A percentile compares a stretch with the other conserved stretches of the same genome.
Conservation (phyloP, 768 basidiomycete genomes). For the Lentinus brumalis region DNA sequence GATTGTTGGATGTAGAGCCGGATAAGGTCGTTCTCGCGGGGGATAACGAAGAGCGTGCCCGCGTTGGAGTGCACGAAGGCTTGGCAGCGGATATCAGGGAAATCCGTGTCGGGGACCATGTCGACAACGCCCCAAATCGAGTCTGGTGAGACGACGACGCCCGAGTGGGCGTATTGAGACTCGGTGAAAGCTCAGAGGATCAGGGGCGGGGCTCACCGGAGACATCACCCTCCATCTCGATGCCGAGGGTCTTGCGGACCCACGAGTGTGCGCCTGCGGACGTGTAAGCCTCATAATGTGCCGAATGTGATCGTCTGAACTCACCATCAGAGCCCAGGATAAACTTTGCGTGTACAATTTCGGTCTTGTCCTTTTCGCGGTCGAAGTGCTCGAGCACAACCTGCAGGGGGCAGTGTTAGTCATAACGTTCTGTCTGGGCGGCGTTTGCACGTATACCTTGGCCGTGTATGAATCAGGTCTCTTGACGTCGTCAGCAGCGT, state of each 20-base stretch:
- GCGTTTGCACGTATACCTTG: slow-evolving; percentile 24
- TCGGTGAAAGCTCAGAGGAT: not conserved
- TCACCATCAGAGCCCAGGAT: slow-evolving; percentile 76
- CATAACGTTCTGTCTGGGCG: not conserved
- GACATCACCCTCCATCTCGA: slow-evolving; percentile 79
- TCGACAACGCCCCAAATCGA: slow-evolving; percentile 85
- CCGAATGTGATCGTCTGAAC: slow-evolving; percentile 16
- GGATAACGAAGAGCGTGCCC: slow-evolving; percentile 53
- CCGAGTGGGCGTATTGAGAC: not conserved
- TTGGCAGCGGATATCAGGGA: slow-evolving; percentile 55
- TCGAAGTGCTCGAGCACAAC: slow-evolving; percentile 48
- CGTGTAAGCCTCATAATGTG: not conserved
- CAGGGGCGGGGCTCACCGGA: slow-evolving; percentile 42
- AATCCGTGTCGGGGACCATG: slow-evolving; percentile 49
- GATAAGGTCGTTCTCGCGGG: slow-evolving; percentile 49
- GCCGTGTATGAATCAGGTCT: slow-evolving; percentile 41
- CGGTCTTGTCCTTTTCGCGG: slow-evolving; percentile 41
- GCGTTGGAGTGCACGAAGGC: slow-evolving; percentile 51
- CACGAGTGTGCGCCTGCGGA: slow-evolving; percentile 74
- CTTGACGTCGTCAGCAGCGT: slow-evolving; percentile 42
- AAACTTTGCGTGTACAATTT: slow-evolving; percentile 69
- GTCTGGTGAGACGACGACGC: slow-evolving; percentile 37
- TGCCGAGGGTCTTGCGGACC: slow-evolving; percentile 68
- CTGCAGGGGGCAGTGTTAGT: slow-evolving; percentile 28
- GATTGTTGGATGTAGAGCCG: slow-evolving; percentile 56